A percentile compares a stretch with the other conserved stretches of the same genome.
These are phyloP conservation scores for Neodidymelliopsis sp. DNA, from an alignment of 2,329 filamentous ascomycete genomes.

Conservation along the genomic window DNA sequence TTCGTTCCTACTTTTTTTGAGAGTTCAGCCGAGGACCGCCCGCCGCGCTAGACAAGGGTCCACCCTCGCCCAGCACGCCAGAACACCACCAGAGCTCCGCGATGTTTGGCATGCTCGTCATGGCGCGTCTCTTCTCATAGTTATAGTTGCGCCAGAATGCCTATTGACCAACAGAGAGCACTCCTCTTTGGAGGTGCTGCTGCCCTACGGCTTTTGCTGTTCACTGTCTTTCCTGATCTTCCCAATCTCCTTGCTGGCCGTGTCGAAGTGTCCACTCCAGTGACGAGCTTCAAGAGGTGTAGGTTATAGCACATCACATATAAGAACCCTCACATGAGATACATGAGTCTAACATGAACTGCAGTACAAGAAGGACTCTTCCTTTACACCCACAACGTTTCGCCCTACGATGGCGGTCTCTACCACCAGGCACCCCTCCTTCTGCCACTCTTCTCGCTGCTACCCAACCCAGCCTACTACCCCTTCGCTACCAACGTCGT, in stretches of 20 bases:
- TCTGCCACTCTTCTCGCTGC: constrained; percentile 86
- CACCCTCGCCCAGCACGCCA: constrained; percentile 9
- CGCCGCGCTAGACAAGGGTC: constrained; percentile 29
- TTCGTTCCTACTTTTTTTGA: constrained; percentile 20
- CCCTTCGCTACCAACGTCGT: constrained; percentile 80
- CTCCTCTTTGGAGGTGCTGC: constrained; percentile 79
- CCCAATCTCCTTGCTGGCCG: constrained; percentile 86
- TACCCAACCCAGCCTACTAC: constrained; percentile 72
- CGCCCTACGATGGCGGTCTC: constrained; percentile 93
- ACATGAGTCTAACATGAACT: constrained; percentile 14
- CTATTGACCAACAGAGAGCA: constrained; percentile 65
- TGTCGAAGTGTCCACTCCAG: constrained; percentile 95
- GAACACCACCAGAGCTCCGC: constrained; percentile 11
- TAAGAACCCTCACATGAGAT: neutral
- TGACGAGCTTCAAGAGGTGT: constrained; percentile 98
- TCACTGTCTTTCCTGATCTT: constrained; percentile 80
- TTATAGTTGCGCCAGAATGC: constrained; percentile 44
- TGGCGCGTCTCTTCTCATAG: constrained; percentile 21
- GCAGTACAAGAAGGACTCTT: constrained; percentile 95
- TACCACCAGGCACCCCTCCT: constrained; percentile 81
- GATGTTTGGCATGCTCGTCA: constrained; percentile 7
- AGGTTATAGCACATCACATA: constrained; percentile 33
- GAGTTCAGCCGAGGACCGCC: constrained; percentile 31
- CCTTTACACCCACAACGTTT: constrained; percentile 94
- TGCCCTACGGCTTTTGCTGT: constrained; percentile 79